Conservation (phyloP, 1,139 yeast genomes). For the Pichia sp. region DNA sequence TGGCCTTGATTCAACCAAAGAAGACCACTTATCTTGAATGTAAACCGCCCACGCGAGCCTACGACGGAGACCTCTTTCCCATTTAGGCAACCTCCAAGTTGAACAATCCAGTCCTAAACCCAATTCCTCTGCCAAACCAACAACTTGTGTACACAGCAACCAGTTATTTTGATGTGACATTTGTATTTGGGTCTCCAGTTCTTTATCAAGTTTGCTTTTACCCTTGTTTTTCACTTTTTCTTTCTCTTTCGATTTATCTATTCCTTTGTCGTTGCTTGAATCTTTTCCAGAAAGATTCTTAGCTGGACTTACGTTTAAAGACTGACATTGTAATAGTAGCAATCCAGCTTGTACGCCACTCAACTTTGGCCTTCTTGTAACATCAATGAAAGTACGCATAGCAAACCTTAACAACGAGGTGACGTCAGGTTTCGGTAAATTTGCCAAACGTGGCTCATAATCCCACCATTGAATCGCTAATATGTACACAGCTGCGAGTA, state of each 20-base stretch:
- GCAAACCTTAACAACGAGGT: slow-evolving; percentile 60
- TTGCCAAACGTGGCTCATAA: slow-evolving; percentile 63
- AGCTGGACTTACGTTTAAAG: slow-evolving; percentile 31
- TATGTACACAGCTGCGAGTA: slow-evolving; percentile 71
- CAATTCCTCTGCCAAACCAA: slow-evolving; percentile 77
- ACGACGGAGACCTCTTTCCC: slow-evolving; percentile 85
- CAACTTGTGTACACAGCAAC: slow-evolving; percentile 83
- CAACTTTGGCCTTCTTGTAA: slow-evolving; percentile 67
- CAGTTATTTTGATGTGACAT: slow-evolving; percentile 59
- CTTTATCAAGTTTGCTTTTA: slow-evolving; percentile 2
- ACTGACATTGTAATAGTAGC: slow-evolving; percentile 62
- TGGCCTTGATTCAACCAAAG: slow-evolving; percentile 74
- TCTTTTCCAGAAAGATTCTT: neutral
- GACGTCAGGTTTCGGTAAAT: slow-evolving; percentile 64
- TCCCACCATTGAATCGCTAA: slow-evolving; percentile 84
- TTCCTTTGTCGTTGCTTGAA: neutral
- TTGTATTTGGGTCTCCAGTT: slow-evolving; percentile 8
- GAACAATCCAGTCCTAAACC: slow-evolving; percentile 85
- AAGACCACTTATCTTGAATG: slow-evolving; percentile 84
- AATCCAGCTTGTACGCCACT: slow-evolving; percentile 81
- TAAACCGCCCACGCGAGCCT: slow-evolving; percentile 92
- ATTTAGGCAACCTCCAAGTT: slow-evolving; percentile 82
- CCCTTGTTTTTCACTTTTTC: slow-evolving; percentile 5
- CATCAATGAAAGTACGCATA: slow-evolving; percentile 49
- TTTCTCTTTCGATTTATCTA: neutral